These are phyloP conservation scores for Myochromella boudieri DNA, from an alignment of 768 basidiomycete genomes.

Conservation along the genomic window DNA sequence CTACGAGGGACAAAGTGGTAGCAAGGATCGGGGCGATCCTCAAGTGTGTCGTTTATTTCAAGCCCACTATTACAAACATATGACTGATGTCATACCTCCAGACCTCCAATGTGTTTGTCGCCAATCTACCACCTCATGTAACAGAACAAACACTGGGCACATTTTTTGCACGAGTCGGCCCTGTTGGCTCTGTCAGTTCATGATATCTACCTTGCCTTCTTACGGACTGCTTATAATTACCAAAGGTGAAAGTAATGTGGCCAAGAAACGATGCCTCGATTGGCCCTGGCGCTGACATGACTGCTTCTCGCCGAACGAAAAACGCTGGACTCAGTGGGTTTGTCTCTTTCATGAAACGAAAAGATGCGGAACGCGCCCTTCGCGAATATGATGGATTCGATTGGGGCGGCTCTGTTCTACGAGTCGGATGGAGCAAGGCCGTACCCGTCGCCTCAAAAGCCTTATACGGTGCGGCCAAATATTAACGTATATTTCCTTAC, in stretches of 20 bases:
- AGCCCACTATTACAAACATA: neutral
- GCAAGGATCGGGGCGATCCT: slow-evolving; percentile 85
- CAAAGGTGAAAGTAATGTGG: slow-evolving; percentile 99
- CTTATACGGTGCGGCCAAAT: slow-evolving; percentile 65
- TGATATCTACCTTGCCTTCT: neutral
- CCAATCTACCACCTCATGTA: slow-evolving; percentile 85
- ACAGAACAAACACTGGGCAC: slow-evolving; percentile 84
- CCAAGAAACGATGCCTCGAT: slow-evolving; percentile 75
- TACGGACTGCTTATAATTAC: too few relatives aligned
- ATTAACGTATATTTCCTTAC: neutral
- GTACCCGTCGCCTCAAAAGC: slow-evolving; percentile 80
- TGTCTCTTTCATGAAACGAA: slow-evolving; percentile 93
- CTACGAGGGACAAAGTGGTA: slow-evolving; percentile 89
- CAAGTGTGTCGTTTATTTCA: slow-evolving; percentile 48
- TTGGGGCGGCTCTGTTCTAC: slow-evolving; percentile 87
- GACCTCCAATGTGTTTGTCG: slow-evolving; percentile 96
- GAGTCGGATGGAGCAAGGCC: slow-evolving; percentile 97
- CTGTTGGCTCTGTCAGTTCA: slow-evolving; percentile 81
- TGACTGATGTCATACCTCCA: slow-evolving; percentile 26
- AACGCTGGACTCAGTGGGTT: slow-evolving; percentile 88
- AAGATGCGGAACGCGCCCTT: slow-evolving; percentile 86
- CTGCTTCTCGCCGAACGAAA: slow-evolving; percentile 65
- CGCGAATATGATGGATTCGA: slow-evolving; percentile 91
- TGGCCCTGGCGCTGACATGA: slow-evolving; percentile 78
- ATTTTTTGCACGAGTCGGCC: slow-evolving; percentile 89